A percentile compares a stretch with the other conserved stretches of the same genome.
These are phyloP conservation scores for Piedraia hortae DNA, from an alignment of 2,329 filamentous ascomycete species.

Conservation along the genomic window DNA sequence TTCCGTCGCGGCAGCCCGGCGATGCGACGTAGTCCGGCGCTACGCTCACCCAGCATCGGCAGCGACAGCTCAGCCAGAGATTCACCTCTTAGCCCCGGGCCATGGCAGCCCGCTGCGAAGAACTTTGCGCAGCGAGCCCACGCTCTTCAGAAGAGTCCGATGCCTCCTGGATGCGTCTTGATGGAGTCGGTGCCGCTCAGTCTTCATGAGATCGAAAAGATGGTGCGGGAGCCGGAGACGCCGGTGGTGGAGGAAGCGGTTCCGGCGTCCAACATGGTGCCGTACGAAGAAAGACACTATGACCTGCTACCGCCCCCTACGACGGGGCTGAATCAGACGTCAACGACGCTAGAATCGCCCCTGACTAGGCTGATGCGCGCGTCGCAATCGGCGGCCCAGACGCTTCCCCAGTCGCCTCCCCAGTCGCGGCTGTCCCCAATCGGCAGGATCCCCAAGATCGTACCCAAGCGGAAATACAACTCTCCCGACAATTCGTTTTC, in stretches of 20 bases:
- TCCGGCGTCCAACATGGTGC: constrained; percentile 5
- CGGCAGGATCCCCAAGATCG: constrained; percentile 60
- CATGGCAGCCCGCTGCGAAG: too few species aligned
- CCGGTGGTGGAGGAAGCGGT: too few species aligned
- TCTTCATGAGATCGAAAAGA: constrained; percentile 19
- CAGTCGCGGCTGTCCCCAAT: constrained; percentile 39
- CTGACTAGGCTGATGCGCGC: too few species aligned
- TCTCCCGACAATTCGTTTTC: constrained; percentile 61
- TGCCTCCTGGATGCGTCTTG: constrained; percentile 27
- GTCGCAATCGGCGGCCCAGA: constrained; percentile 5
- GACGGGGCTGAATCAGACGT: too few species aligned
- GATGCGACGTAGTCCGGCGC: constrained; percentile 23
- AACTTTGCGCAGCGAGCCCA: constrained; percentile 30
- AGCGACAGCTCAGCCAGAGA: too few species aligned
- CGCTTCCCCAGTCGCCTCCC: too few species aligned
- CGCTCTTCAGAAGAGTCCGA: constrained; percentile 5
- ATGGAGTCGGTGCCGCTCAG: constrained; percentile 22
- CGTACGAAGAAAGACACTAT: constrained; percentile 7
- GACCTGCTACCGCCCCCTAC: constrained; percentile 9
- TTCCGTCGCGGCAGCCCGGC: constrained; percentile 35
- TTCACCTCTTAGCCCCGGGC: too few species aligned
- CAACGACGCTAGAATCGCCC: too few species aligned
- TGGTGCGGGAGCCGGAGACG: constrained; percentile 17
- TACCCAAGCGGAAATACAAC: constrained; percentile 36
- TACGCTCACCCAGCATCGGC: constrained; percentile 16